These are phyloP conservation scores for Trypanosoma melophagium DNA, from an alignment of 208 protist genomes.

Conservation along the genomic window DNA sequence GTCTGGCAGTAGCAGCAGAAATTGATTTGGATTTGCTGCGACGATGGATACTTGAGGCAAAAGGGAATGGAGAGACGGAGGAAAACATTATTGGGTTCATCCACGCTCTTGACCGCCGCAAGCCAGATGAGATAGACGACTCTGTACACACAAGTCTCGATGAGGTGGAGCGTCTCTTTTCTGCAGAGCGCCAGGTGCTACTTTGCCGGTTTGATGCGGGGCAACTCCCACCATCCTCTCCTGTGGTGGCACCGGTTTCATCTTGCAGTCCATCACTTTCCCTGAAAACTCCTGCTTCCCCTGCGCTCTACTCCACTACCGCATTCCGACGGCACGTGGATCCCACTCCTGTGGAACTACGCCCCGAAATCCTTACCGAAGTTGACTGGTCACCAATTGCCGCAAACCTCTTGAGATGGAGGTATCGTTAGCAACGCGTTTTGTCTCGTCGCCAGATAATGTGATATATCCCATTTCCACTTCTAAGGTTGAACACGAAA, in stretches of 20 bases:
- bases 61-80: background rate
- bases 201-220: background rate
- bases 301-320: background rate
- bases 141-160: background rate
- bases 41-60: background rate
- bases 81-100: slow-evolving; percentile 6
- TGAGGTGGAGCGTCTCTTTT: slow-evolving; percentile 16
- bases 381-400: background rate
- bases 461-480: no score
- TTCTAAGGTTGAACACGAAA: background rate
- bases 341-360: slow-evolving; percentile 3
- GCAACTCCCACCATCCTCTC: background rate
- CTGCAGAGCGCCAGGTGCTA: slow-evolving; percentile 5
- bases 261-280: background rate
- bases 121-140: background rate
- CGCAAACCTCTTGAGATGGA: background rate
- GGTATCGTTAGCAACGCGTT: background rate
- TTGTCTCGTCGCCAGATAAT: background rate
- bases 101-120: background rate
- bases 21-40: slow-evolving; percentile 6
- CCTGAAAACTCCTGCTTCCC: background rate
- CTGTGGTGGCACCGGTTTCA: background rate
- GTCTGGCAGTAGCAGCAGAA: slow-evolving; percentile 1
- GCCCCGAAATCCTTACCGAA: background rate
- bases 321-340: background rate